These are phyloP conservation scores for Penicillium robsamsonii DNA, from an alignment of 495 filamentous ascomycete species.

Conservation along the genomic window DNA sequence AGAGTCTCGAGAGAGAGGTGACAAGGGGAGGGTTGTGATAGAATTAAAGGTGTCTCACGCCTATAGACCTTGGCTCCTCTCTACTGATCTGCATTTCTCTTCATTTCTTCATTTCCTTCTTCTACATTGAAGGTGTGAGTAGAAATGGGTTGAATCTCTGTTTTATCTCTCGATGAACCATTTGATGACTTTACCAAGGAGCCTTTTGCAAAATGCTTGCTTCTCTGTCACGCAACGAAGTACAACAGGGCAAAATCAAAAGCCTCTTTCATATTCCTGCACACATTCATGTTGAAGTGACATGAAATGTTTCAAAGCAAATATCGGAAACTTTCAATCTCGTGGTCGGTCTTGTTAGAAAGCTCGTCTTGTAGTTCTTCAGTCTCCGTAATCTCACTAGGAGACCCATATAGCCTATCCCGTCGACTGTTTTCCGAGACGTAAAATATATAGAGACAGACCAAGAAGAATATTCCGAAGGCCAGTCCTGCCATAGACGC, in stretches of 20 bases:
- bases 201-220: constrained; percentile 52
- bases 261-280: background rate
- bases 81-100: too few species aligned
- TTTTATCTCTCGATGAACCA: constrained; percentile 40
- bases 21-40: too few species aligned
- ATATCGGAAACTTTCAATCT: constrained; percentile 35
- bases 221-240: constrained; percentile 50
- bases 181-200: constrained; percentile 62
- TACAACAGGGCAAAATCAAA: constrained; percentile 34
- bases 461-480: constrained; percentile 28
- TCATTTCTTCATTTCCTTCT: too few species aligned
- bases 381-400: constrained; percentile 21
- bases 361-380: constrained; percentile 31
- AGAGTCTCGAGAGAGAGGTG: too few species aligned
- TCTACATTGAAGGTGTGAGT: too few species aligned
- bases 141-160: too few species aligned
- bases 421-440: constrained; percentile 27
- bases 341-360: constrained; percentile 33
- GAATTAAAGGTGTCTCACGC: too few species aligned
- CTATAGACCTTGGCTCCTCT: too few species aligned
- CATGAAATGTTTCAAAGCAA: constrained; percentile 19
- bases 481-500: constrained; percentile 28
- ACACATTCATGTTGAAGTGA: too few species aligned
- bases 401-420: constrained; percentile 25
- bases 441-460: constrained; percentile 26